Base-by-base conservation (phyloP, 228 moss, liverwort and hornwort species). In the Sphagnum magellanicum region DNA sequence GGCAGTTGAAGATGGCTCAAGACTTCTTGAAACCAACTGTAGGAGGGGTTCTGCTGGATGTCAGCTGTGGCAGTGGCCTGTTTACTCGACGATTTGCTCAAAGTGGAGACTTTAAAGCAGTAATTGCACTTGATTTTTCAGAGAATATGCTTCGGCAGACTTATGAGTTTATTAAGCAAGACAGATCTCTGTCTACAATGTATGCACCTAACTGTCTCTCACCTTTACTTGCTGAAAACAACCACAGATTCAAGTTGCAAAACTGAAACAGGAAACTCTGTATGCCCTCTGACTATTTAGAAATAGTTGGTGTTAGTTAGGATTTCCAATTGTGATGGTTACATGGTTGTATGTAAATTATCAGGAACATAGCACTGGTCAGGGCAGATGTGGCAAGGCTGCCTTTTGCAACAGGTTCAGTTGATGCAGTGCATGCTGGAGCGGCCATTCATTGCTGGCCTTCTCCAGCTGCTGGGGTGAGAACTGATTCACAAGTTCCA, bases 31-130 rank as follows among this genome's bases (percentile, higher is more conserved):
- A 86, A 10, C 78, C 93, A 4, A 84, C 81, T 11, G 77, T 74
- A 68, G 89, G 89, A 61, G 91, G 87, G 52, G 87, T 94, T 10
- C 66, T 94, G 6, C 71, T 94, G 16, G 93, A 94, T 74, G 91
- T 94, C 8, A 94, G 93, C 77, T 94, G 93, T 69, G 93, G 93
- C 17, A 91, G 91, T 51, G 93, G 93, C 14, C 81, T 94, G 61
- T 94, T 94, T 49, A 84, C 93, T 0, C 68, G 93, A 53, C 82
- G 91, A 48, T 93, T 91, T 77, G 89, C 91, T 57, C 83, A 76
- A 63, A 83, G 89, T 65, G 78, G 84, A 55, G 75, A 83, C 8
- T 94, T 81, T 49, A 63, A 77, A 8, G 71, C 89, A 15, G 81
- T 94, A 8, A 81, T 94, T 50, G 91, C 82, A 50, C 79, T 91